These are phyloP conservation scores for Murraya koenigii DNA, from an alignment of 345 rosid species.

Conservation along the genomic window DNA sequence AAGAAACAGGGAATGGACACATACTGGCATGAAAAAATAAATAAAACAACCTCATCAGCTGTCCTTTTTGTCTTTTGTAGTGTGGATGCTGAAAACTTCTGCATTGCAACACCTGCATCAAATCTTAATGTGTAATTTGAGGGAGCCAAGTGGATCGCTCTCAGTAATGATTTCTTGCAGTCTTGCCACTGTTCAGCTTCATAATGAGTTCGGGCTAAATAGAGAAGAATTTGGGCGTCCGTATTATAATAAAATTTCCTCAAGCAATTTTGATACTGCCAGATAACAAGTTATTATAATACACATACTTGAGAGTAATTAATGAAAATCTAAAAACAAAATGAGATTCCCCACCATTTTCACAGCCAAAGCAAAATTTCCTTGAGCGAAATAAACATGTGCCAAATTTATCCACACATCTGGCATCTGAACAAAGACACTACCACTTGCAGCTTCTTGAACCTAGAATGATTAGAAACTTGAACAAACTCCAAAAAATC, in stretches of 20 bases:
- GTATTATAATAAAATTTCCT: conserved; percentile 86
- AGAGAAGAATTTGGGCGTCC: conserved; percentile 88
- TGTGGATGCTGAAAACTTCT: conserved; percentile 93
- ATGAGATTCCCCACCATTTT: conserved; percentile 72
- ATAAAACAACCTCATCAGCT: conserved; percentile 76
- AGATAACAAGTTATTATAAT: conserved; percentile 10
- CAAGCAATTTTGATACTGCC: conserved; percentile 98
- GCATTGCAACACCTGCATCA: conserved; percentile 98
- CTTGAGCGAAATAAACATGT: conserved; percentile 95
- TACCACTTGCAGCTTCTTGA: conserved; percentile 99
- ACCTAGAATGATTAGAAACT: conserved; percentile 48
- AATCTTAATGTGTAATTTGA: conserved; percentile 90
- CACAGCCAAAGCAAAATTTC: conserved; percentile 89
- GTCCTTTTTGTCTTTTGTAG: conserved; percentile 88
- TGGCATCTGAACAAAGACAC: conserved; percentile 91
- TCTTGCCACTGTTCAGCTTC: conserved; percentile 99
- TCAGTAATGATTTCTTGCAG: conserved; percentile 87
- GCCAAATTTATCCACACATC: conserved; percentile 99
- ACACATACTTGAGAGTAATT: conserved; percentile 1
- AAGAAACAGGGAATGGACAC: conserved; percentile 9
- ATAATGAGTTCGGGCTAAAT: conserved; percentile 92
- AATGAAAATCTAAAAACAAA: background rate
- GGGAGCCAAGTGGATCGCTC: conserved; percentile 94
- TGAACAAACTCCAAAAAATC: conserved; percentile 7
- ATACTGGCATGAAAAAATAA: background rate